Conservation (phyloP, 805 yeast genomes). For the Ogataea degrootiae region DNA sequence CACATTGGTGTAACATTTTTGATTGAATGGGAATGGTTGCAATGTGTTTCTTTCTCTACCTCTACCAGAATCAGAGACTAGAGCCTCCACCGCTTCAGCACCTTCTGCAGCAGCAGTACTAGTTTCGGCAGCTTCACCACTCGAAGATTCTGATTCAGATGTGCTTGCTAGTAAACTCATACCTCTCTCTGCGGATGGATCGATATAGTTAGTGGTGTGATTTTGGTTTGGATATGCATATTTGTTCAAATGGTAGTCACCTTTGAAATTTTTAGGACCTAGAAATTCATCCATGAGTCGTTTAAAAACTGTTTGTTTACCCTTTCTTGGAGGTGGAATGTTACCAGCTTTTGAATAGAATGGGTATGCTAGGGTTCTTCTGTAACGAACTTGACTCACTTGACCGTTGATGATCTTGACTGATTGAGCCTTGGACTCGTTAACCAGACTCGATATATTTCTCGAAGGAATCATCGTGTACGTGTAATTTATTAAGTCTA, state of each 20-base stretch:
- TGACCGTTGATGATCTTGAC: conserved; percentile 19
- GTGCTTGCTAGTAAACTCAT: conserved; percentile 18
- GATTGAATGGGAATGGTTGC: conserved; percentile 81
- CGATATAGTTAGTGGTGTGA: conserved; percentile 69
- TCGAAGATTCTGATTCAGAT: not conserved
- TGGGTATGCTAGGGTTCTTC: conserved; percentile 52
- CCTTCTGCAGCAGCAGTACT: conserved; percentile 15
- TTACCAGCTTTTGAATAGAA: conserved; percentile 41
- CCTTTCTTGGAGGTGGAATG: conserved; percentile 32
- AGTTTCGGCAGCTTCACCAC: conserved; percentile 8
- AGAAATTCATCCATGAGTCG: conserved; percentile 67
- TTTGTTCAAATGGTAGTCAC: conserved; percentile 74
- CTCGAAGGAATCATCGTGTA: not conserved
- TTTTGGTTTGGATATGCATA: conserved; percentile 63
- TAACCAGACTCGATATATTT: not conserved
- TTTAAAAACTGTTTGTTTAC: conserved; percentile 49
- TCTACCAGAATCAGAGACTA: conserved; percentile 4
- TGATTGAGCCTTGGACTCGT: not conserved
- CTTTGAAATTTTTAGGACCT: conserved; percentile 81
- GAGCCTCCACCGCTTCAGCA: conserved; percentile 11
- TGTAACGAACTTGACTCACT: conserved; percentile 42
- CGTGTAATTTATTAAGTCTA: no score
- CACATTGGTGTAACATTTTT: conserved; percentile 61
- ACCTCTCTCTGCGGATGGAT: conserved; percentile 47
- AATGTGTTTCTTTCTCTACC: conserved; percentile 27